Percentiles rank a stretch among this genome's conserved stretches.
Conservation (phyloP, 495 filamentous ascomycete species). For the Penicillium coprophilum region DNA sequence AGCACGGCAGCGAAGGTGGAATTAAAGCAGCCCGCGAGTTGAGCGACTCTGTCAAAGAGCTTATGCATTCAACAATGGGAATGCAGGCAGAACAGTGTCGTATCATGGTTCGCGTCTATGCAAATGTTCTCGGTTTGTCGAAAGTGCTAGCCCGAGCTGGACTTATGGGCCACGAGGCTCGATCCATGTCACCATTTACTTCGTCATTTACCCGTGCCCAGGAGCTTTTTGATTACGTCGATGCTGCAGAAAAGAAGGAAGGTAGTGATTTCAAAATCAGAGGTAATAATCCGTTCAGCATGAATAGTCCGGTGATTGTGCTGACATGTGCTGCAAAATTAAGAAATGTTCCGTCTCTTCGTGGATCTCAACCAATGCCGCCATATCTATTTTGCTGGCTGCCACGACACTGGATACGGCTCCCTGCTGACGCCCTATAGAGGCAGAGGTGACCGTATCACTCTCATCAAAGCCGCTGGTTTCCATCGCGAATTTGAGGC, state of each 20-base stretch:
- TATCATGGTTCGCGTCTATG: conserved; percentile 61
- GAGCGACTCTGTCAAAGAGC: conserved; percentile 48
- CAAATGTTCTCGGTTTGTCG: conserved; percentile 56
- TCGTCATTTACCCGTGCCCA: conserved; percentile 59
- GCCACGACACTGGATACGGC: conserved; percentile 61
- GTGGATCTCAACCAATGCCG: conserved; percentile 61
- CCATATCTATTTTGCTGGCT: conserved; percentile 65
- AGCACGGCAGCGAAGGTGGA: conserved; percentile 55
- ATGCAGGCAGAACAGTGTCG: conserved; percentile 51
- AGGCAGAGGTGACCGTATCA: conserved; percentile 48
- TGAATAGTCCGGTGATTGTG: background rate
- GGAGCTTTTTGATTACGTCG: conserved; percentile 60
- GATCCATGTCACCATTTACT: conserved; percentile 54
- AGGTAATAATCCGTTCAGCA: conserved; percentile 35
- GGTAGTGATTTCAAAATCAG: conserved; percentile 61
- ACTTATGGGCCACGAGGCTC: conserved; percentile 50
- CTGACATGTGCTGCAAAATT: conserved; percentile 6
- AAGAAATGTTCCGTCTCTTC: conserved; percentile 59
- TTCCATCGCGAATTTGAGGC: conserved; percentile 40
- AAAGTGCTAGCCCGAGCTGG: conserved; percentile 48
- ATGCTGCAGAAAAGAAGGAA: conserved; percentile 61
- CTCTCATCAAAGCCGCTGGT: conserved; percentile 48
- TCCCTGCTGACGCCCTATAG: conserved; percentile 54
- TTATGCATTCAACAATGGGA: conserved; percentile 46
- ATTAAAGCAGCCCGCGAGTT: conserved; percentile 54